These are phyloP conservation scores for Coniferiporia weirii DNA, from an alignment of 1,284 basidiomycete species.

Conservation along the genomic window DNA sequence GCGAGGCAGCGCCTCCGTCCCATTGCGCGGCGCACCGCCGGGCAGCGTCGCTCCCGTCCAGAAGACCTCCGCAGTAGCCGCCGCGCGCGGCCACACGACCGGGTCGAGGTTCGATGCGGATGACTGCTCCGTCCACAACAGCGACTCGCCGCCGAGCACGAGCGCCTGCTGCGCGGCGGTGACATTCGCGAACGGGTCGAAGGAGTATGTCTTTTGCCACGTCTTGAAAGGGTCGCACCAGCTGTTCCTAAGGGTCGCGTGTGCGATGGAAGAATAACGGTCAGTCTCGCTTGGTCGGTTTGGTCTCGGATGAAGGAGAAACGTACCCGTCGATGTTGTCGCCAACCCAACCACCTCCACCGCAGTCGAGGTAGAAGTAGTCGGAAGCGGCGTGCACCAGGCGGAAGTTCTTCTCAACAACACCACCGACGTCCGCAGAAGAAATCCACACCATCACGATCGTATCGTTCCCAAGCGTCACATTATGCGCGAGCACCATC, in stretches of 20 bases:
- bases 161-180: constrained; percentile 36
- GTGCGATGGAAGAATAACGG: constrained; percentile 19
- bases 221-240: constrained; percentile 56
- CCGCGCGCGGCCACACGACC: constrained; percentile 58
- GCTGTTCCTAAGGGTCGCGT: constrained; percentile 13
- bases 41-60: constrained; percentile 43
- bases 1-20: constrained; percentile 33
- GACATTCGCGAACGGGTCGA: constrained; percentile 46
- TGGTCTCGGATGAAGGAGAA: neutral
- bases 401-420: constrained; percentile 44
- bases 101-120: constrained; percentile 47
- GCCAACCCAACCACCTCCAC: constrained; percentile 42
- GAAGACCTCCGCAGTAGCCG: constrained; percentile 54
- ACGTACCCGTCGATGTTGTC: constrained; percentile 8
- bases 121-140: constrained; percentile 56
- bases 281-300: constrained; percentile 11
- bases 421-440: constrained; percentile 32
- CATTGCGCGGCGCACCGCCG: constrained; percentile 20
- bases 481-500: constrained; percentile 32
- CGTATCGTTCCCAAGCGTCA: constrained; percentile 32
- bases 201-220: constrained; percentile 51
- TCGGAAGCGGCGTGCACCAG: constrained; percentile 51
- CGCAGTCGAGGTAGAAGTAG: constrained; percentile 57
- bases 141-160: constrained; percentile 31
- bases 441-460: constrained; percentile 44